phyloP scores from a whole-genome alignment of 129 eudicot species.

The Saussurea involucrata region DNA sequence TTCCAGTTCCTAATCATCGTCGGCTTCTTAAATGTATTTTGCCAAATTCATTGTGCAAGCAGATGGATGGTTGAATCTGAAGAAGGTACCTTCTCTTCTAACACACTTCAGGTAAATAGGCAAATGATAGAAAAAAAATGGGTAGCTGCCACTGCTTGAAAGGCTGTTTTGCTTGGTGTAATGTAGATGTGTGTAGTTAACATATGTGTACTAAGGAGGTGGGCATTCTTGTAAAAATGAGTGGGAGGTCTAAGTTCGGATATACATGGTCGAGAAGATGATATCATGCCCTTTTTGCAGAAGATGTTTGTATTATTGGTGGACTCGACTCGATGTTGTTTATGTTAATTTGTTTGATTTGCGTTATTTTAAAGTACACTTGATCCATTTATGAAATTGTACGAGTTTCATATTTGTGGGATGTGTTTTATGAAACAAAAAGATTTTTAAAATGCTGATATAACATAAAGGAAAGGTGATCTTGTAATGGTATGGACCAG shows the following conservation, averaged over 20 bases:
- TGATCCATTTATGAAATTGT: neutral
- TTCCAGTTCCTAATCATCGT: neutral
- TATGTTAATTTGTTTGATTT: neutral
- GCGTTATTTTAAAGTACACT: neutral
- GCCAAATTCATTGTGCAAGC: neutral
- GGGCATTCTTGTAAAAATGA: neutral
- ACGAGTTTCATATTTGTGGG: neutral
- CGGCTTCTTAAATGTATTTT: neutral
- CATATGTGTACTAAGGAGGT: neutral
- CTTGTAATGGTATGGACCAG: neutral
- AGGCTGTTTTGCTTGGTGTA: neutral
- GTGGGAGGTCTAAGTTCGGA: too few species aligned
- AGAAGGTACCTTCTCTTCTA: slow-evolving; percentile 8
- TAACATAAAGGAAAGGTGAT: neutral
- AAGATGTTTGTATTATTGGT: neutral
- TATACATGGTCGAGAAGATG: neutral
- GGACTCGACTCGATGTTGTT: neutral
- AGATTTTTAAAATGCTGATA: neutral
- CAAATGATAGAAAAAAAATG: neutral
- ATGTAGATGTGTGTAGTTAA: neutral
- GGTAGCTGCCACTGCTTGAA: neutral
- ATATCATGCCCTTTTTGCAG: neutral
- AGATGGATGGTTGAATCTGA: slow-evolving; percentile 13
- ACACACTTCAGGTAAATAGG: slow-evolving; percentile 4
- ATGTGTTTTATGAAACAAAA: neutral